These are phyloP conservation scores for Corylus heterophylla DNA, from an alignment of 306 rosid species.

Conservation along the genomic window DNA sequence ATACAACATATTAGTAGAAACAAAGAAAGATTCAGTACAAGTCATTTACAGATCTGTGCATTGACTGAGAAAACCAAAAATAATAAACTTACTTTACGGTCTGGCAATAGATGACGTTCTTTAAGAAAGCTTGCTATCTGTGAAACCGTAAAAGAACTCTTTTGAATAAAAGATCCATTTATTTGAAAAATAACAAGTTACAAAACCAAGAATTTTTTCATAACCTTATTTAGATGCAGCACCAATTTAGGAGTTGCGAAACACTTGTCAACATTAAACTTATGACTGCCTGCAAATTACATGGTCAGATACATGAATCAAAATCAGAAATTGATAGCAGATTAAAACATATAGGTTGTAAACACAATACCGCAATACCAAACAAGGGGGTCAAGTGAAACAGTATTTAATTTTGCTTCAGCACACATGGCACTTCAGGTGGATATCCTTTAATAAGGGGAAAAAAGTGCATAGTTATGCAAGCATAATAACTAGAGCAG, in stretches of 20 bases:
- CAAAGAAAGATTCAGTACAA: constrained; percentile 29
- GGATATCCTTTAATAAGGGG: background rate
- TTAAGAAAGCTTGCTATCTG: constrained; percentile 94
- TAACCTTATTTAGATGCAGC: constrained; percentile 88
- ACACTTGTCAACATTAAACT: constrained; percentile 94
- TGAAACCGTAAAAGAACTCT: constrained; percentile 32
- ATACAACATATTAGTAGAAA: constrained; percentile 37
- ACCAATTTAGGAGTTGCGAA: constrained; percentile 97
- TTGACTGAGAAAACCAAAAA: constrained; percentile 25
- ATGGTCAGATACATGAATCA: constrained; percentile 21
- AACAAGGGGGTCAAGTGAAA: background rate
- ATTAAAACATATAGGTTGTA: background rate
- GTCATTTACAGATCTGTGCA: constrained; percentile 6
- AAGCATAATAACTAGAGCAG: background rate
- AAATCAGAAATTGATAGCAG: background rate
- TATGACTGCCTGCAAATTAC: constrained; percentile 58
- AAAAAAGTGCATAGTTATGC: background rate
- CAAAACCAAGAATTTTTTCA: constrained; percentile 18
- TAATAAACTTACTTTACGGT: constrained; percentile 75
- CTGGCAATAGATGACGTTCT: constrained; percentile 95
- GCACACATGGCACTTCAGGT: background rate
- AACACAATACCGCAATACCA: background rate
- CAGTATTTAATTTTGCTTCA: too few relatives aligned
- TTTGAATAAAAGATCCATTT: constrained; percentile 23
- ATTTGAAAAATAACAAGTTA: constrained; percentile 22